These are phyloP conservation scores for Magnolia officinalis DNA, from an alignment of 164 flowering plant species.

Conservation along the genomic window DNA sequence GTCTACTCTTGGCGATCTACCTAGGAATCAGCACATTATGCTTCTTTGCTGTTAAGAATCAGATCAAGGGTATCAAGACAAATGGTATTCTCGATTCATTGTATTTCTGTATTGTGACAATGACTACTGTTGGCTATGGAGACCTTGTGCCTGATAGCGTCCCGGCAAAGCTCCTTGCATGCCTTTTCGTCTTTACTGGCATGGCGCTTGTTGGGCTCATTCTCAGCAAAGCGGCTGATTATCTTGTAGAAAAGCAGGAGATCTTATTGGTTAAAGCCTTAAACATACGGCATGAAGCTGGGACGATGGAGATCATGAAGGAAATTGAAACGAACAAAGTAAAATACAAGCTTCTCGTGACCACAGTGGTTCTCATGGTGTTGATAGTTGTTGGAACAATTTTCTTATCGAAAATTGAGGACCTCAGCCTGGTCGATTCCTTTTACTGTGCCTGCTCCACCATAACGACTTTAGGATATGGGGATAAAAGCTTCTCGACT, in stretches of 20 bases:
- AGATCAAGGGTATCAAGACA: slow-evolving; percentile 61
- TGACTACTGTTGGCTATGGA: slow-evolving; percentile 96
- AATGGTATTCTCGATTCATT: slow-evolving; percentile 68
- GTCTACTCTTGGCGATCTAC: slow-evolving; percentile 38
- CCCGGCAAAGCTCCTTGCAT: slow-evolving; percentile 58
- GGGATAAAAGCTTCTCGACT: slow-evolving; percentile 80
- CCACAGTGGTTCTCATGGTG: slow-evolving; percentile 30
- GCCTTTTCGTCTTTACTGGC: slow-evolving; percentile 69
- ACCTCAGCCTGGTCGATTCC: slow-evolving; percentile 50
- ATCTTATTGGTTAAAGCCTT: slow-evolving; percentile 50
- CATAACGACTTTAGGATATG: slow-evolving; percentile 80
- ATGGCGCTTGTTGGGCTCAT: slow-evolving; percentile 64
- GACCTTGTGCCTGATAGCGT: slow-evolving; percentile 66
- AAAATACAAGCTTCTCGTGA: slow-evolving; percentile 40
- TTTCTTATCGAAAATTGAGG: slow-evolving; percentile 45
- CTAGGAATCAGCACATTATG: slow-evolving; percentile 52
- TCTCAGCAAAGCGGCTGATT: slow-evolving; percentile 72
- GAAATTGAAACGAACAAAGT: slow-evolving; percentile 49
- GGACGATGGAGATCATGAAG: slow-evolving; percentile 39
- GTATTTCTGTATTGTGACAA: slow-evolving; percentile 79
- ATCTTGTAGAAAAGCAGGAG: slow-evolving; percentile 69
- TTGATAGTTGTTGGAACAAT: slow-evolving; percentile 47
- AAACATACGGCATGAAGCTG: slow-evolving; percentile 24
- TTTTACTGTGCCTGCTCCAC: slow-evolving; percentile 84
- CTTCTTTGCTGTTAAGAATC: slow-evolving; percentile 52